Conservation (phyloP, 306 rosid species). For the Vigna angularis region DNA sequence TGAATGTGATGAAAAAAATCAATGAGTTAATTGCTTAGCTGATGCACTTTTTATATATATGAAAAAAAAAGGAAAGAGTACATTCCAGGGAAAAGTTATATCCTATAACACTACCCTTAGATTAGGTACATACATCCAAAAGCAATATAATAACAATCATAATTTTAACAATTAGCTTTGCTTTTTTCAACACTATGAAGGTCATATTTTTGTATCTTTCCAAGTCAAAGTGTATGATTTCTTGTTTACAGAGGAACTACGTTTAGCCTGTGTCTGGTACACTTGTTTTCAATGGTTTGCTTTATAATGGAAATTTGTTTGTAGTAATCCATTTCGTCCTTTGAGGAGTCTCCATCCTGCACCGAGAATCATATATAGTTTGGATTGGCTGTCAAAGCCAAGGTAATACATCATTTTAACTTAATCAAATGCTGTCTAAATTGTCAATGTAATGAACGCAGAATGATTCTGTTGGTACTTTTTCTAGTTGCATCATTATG, state of each 20-base stretch:
- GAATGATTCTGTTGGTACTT: slow-evolving; percentile 40
- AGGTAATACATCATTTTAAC: slow-evolving; percentile 58
- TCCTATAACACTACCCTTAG: too few relatives aligned
- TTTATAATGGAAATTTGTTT: slow-evolving; percentile 43
- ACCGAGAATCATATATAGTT: slow-evolving; percentile 76
- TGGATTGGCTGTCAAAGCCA: slow-evolving; percentile 86
- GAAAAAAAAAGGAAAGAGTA: too few relatives aligned
- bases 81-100: too few relatives aligned
- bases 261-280: slow-evolving; percentile 14
- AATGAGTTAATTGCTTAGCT: too few relatives aligned
- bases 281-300: slow-evolving; percentile 35
- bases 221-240: slow-evolving; percentile 14
- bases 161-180: neutral
- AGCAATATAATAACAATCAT: too few relatives aligned
- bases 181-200: slow-evolving; percentile 22
- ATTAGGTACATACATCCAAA: too few relatives aligned
- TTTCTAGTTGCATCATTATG: slow-evolving; percentile 76
- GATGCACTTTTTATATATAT: too few relatives aligned
- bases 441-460: slow-evolving; percentile 36
- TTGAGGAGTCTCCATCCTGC: slow-evolving; percentile 74
- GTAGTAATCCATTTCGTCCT: slow-evolving; percentile 90
- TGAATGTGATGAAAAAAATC: too few relatives aligned
- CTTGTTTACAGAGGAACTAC: slow-evolving; percentile 4
- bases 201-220: slow-evolving; percentile 18
- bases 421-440: slow-evolving; percentile 28